phyloP scores from a whole-genome alignment of 2,329 filamentous ascomycete genomes.

The Colletotrichum salicis region DNA sequence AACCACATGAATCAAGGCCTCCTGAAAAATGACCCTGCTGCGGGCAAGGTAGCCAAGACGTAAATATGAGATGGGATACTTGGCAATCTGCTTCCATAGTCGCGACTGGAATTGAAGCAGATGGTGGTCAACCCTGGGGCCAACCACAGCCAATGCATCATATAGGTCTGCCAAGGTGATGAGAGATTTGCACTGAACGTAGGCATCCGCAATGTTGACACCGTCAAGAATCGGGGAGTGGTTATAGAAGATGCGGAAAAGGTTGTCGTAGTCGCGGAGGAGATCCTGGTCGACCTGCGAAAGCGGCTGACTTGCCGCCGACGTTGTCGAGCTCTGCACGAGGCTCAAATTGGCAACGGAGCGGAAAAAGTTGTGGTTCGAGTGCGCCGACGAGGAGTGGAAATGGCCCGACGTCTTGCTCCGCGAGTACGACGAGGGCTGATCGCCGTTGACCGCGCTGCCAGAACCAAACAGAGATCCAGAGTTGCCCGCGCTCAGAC shows the following conservation, averaged over 20 bases:
- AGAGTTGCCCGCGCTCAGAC: slow-evolving; percentile 36
- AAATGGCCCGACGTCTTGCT: slow-evolving; percentile 71
- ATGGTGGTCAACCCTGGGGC: slow-evolving; percentile 92
- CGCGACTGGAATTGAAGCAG: slow-evolving; percentile 89
- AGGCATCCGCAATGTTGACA: slow-evolving; percentile 90
- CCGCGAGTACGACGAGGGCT: slow-evolving; percentile 46
- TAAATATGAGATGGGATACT: slow-evolving; percentile 92
- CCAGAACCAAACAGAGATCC: slow-evolving; percentile 66
- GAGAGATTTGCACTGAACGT: slow-evolving; percentile 92
- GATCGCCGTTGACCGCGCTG: slow-evolving; percentile 1
- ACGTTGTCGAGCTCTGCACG: slow-evolving; percentile 56
- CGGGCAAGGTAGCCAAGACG: slow-evolving; percentile 88
- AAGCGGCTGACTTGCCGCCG: slow-evolving; percentile 49
- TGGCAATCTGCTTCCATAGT: slow-evolving; percentile 95
- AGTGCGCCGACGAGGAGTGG: slow-evolving; percentile 59
- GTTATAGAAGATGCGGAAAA: slow-evolving; percentile 97
- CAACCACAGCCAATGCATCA: slow-evolving; percentile 87
- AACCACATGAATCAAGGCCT: slow-evolving; percentile 92
- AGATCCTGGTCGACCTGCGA: slow-evolving; percentile 77
- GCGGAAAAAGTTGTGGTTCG: slow-evolving; percentile 76
- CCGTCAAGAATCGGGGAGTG: slow-evolving; percentile 83
- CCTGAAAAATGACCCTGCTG: slow-evolving; percentile 84
- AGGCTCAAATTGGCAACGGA: slow-evolving; percentile 83
- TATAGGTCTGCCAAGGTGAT: slow-evolving; percentile 93
- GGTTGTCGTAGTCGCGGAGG: slow-evolving; percentile 92